Conservation (phyloP, 805 yeast species). For the Naumovozyma dairenensis region DNA sequence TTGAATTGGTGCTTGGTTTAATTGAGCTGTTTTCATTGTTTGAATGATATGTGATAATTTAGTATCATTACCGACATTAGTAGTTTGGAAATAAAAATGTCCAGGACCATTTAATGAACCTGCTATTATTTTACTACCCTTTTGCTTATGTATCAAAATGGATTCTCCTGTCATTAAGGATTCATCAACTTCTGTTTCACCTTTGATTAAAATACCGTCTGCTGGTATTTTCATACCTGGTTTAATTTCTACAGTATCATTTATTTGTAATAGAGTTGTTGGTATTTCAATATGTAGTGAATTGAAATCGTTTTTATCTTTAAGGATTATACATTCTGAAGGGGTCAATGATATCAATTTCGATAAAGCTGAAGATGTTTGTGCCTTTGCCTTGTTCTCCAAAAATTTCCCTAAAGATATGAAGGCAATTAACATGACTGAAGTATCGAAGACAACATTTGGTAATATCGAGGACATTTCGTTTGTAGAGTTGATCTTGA, state of each 20-base stretch:
- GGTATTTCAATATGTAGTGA: slow-evolving; percentile 34
- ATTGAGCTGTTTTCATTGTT: slow-evolving; percentile 82
- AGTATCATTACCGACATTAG: slow-evolving; percentile 70
- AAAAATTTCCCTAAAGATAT: slow-evolving; percentile 85
- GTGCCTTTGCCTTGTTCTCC: slow-evolving; percentile 88
- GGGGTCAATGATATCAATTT: slow-evolving; percentile 75
- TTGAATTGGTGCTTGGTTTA: slow-evolving; percentile 84
- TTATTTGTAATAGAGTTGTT: slow-evolving; percentile 65
- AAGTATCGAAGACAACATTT: slow-evolving; percentile 71
- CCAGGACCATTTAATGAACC: slow-evolving; percentile 86
- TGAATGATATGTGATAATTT: slow-evolving; percentile 79
- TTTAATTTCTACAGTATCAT: slow-evolving; percentile 65
- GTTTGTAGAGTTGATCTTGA: slow-evolving; percentile 21
- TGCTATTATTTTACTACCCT: slow-evolving; percentile 64
- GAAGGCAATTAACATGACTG: slow-evolving; percentile 73
- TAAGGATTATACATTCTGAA: slow-evolving; percentile 54
- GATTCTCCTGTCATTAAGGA: slow-evolving; percentile 90
- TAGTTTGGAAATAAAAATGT: slow-evolving; percentile 56
- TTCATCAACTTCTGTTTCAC: slow-evolving; percentile 80
- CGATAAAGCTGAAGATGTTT: slow-evolving; percentile 82
- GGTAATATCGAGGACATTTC: slow-evolving; percentile 38
- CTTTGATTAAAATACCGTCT: slow-evolving; percentile 74
- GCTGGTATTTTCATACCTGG: slow-evolving; percentile 90
- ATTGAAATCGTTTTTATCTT: slow-evolving; percentile 13
- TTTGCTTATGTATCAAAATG: slow-evolving; percentile 52